Evolutionary conservation across 176 grass and related monocot genomes (phyloP).

Genomic region (Tillandsia leiboldiana): DNA sequence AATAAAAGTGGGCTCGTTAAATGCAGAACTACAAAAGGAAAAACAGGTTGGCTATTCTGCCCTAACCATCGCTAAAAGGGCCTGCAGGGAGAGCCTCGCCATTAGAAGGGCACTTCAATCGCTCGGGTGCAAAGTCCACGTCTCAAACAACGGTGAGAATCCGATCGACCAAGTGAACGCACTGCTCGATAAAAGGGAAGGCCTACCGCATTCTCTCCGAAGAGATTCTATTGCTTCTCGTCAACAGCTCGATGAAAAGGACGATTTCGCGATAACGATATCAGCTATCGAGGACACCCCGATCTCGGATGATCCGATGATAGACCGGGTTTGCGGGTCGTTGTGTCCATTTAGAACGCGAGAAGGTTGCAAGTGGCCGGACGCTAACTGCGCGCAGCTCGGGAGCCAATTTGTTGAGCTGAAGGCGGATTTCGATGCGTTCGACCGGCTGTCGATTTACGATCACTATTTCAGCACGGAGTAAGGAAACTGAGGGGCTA

Average conservation of each 20-base stretch:
- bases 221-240: constrained; percentile 18
- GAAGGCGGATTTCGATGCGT: constrained; percentile 95
- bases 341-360: constrained; percentile 68
- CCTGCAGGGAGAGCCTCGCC: constrained; percentile 48
- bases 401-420: constrained; percentile 90
- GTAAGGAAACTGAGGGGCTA: constrained; percentile 32
- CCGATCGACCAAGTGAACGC: constrained; percentile 12
- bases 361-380: constrained; percentile 88
- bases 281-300: constrained; percentile 64
- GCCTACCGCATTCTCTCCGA: constrained; percentile 27
- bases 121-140: constrained; percentile 70
- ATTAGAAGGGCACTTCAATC: constrained; percentile 76
- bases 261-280: constrained; percentile 61
- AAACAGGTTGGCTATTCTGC: constrained; percentile 38
- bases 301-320: constrained; percentile 34
- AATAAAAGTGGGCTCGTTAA: constrained; percentile 44
- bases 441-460: constrained; percentile 67
- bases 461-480: constrained; percentile 74
- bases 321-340: constrained; percentile 43
- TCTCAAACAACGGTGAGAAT: constrained; percentile 31
- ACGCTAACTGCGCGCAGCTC: constrained; percentile 66
- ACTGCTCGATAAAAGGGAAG: constrained; percentile 30
- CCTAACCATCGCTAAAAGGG: constrained; percentile 43
- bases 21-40: constrained; percentile 51
- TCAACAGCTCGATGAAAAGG: constrained; percentile 33